Base-by-base conservation (phyloP, 2,329 filamentous ascomycete species). In the Botrytis squamosa region DNA sequence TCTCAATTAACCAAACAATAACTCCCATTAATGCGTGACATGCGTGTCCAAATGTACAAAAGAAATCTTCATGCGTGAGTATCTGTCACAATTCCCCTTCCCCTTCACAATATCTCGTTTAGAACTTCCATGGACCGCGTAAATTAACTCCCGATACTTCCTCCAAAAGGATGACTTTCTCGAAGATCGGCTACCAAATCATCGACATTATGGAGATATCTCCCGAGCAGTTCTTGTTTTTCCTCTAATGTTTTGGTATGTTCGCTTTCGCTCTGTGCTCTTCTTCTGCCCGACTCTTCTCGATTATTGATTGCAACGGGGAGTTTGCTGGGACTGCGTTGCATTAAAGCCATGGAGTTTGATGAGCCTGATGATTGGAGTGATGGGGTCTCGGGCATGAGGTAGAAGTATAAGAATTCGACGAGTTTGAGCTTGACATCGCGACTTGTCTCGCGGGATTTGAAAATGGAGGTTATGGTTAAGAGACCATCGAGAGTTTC, bases 351-450 rank as follows among this genome's bases (percentile, higher is more conserved):
- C 12, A 86, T 80, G 3, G 85, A 85, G 74, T 83, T 83, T 68
- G 83, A 83, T 69, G 82, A 81, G 33, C 83, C 84, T 75, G 86
- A 85, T 75, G 84, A 83, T 8, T 88, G 87, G 75, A 88, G 87
- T 33, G 87, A 85, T 63, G 87, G 90, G 0, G 89, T 89, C 84
- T 99, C 96, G 69, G 95, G 95, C 92, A 98, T 97, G 78, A 99
- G 91, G 83, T 98, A 99, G 83, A 98, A 98, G 86, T 98, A 98
- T 70, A 99, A 85, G 81, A 98, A 98, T 83, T 98, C 96, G 78
- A 98, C 91, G n/a, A 97, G 89, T 83, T 97, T 96, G 81, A 97
- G 89, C 85, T 97, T 98, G 77, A 98, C 95, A 79, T 95, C 93
- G 75, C 94, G 90, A 38, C 90, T 90, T 5, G 95, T 98, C 77